Evolutionary conservation across 1,284 basidiomycete species (phyloP), one percentile per base, ranked within the genome.

Genomic region (Bjerkandera adusta): DNA sequence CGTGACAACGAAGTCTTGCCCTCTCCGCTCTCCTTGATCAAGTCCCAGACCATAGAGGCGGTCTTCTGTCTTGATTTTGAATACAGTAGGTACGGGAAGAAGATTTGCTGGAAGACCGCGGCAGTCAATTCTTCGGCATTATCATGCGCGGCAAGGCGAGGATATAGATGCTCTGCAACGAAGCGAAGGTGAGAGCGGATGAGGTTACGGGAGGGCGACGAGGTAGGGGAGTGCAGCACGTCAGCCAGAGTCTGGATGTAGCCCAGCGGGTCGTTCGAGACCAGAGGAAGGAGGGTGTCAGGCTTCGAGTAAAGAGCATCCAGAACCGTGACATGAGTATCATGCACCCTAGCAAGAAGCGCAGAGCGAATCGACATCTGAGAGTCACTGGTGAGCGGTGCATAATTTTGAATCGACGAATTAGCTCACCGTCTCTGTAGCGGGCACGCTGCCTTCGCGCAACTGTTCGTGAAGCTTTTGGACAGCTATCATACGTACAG

Each of bases 11-110:
- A 57, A 13, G 51, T 50, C 4, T 30, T 29, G 16, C 57, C 45
- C 4, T 45, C 50, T 16, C 46, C 45, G 13, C 57, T 57, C 7
- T 59, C 57, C 36, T 68, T 58, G 20, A 89, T 59, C 11, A 75
- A 64, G 48, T 81, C 78, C 89, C 90, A 92, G 0, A 83, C 77
- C 20, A 73, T 60, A 22, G 75, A 71, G 0, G 78, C 72, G 0
- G 81, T 83, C 55, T 79, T 82, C 51, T 83, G 77, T 37, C 81
- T 75, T 3, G 83, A 68, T 57, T 88, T 89, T 4, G 84, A 84
- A 51, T 80, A 83, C 11, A 95, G 64, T 15, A 95, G 66, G 55
- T 82, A 80, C 0, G 88, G 86, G 59, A 91, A 86, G 38, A 94
- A 64, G 1, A 87, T 62, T 16, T 68, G 63, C 55, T 81, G 70